These are phyloP conservation scores for Retiboletus flavoniger DNA, from an alignment of 1,284 basidiomycete species.

Conservation along the genomic window DNA sequence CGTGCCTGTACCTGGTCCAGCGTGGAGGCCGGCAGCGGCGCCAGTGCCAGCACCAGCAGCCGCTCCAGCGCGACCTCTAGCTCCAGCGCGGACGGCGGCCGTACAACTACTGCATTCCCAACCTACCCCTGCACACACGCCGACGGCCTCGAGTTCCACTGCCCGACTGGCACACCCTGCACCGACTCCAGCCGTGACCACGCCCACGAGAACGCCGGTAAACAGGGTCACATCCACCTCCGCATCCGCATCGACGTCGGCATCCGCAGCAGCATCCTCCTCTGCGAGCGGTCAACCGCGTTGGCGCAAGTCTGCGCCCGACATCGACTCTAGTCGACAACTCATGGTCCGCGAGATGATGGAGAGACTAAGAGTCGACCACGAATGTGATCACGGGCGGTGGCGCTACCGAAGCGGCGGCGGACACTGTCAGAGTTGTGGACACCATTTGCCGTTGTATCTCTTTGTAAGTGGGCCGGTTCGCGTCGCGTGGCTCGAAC, in stretches of 20 bases:
- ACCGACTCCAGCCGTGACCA: not conserved
- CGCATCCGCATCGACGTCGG: not conserved
- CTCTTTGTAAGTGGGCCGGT: slow-evolving; percentile 35
- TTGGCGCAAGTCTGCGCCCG: not conserved
- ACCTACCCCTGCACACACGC: not conserved
- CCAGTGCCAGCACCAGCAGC: not conserved
- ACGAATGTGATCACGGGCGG: slow-evolving; percentile 36
- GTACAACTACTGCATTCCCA: not conserved
- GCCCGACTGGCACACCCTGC: not conserved
- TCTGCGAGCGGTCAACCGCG: not conserved
- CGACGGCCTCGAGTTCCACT: not conserved
- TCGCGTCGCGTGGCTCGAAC: not conserved
- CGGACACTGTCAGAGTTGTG: slow-evolving; percentile 38
- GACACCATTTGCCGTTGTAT: slow-evolving; percentile 28
- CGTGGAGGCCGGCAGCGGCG: not conserved
- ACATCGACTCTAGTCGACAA: slow-evolving; percentile 7
- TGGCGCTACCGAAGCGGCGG: slow-evolving; percentile 34
- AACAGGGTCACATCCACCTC: not conserved
- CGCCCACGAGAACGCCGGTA: not conserved
- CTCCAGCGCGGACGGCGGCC: not conserved
- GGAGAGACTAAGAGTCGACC: slow-evolving; percentile 37
- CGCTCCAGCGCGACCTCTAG: not conserved
- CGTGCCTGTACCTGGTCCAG: not conserved
- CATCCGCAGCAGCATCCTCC: not conserved
- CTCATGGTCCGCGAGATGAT: slow-evolving; percentile 33